phyloP scores from a whole-genome alignment of 2,329 filamentous ascomycete species.

The Microdochium paspali region DNA sequence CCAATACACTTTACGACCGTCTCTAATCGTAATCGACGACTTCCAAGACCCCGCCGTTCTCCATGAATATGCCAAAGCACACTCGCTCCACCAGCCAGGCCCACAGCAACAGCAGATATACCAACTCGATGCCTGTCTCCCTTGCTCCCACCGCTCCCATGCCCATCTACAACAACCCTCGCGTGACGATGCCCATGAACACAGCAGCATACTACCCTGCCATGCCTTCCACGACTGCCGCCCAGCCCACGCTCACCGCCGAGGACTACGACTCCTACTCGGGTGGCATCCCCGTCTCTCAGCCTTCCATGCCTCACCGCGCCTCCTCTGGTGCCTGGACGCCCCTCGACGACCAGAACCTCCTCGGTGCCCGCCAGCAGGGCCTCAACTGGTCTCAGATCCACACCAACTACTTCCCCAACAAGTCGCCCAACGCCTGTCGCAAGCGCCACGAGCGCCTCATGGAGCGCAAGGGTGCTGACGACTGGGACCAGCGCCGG shows the following conservation, averaged over 20 bases:
- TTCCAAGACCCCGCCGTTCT: background rate
- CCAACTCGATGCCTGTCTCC: constrained; percentile 25
- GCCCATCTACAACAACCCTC: constrained; percentile 31
- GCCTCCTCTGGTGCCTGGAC: constrained; percentile 63
- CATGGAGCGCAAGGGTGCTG: constrained; percentile 64
- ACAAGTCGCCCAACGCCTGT: constrained; percentile 75
- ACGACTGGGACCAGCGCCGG: constrained; percentile 72
- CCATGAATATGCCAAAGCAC: constrained; percentile 35
- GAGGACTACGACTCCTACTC: constrained; percentile 31
- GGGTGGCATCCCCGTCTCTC: constrained; percentile 19
- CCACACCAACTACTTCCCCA: constrained; percentile 64
- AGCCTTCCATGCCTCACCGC: constrained; percentile 33
- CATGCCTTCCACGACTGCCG: constrained; percentile 21
- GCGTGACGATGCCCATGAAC: constrained; percentile 25
- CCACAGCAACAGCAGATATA: constrained; percentile 23
- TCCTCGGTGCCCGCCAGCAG: constrained; percentile 61
- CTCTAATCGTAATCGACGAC: background rate
- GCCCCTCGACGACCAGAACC: constrained; percentile 61
- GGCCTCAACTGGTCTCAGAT: constrained; percentile 81
- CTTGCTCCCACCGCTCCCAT: constrained; percentile 29
- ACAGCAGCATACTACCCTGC: constrained; percentile 27
- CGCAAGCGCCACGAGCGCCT: constrained; percentile 82
- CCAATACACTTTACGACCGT: background rate
- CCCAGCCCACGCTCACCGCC: constrained; percentile 22
- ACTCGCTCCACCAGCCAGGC: constrained; percentile 27